Conservation (phyloP, 441 rosid genomes). For the Adansonia gregorii region DNA sequence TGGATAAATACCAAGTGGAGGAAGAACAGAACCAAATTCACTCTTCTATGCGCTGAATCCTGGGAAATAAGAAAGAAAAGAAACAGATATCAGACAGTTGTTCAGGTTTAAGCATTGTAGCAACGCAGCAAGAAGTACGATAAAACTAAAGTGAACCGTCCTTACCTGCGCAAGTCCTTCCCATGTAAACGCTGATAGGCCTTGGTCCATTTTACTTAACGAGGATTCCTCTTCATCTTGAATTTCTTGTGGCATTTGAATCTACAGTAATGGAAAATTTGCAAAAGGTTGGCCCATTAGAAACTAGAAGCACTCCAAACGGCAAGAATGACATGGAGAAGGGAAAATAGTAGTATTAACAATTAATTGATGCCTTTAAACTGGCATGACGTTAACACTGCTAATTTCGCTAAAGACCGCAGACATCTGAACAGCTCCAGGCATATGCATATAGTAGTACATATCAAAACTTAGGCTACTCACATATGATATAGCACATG, state of each 20-base stretch:
- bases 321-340: not conserved
- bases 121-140: not conserved
- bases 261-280: constrained; percentile 89
- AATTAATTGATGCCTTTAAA: not conserved
- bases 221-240: constrained; percentile 97
- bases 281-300: constrained; percentile 27
- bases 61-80: not conserved
- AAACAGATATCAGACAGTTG: constrained; percentile 18
- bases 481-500: not conserved
- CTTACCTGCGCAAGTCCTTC: constrained; percentile 88
- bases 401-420: not conserved
- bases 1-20: not conserved
- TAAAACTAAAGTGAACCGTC: not conserved
- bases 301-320: not conserved
- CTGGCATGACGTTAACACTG: not conserved
- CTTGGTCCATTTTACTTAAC: constrained; percentile 94
- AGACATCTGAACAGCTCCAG: not conserved
- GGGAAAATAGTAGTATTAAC: not conserved
- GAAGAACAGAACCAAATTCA: constrained; percentile 32
- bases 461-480: not conserved
- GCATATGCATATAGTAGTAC: not conserved
- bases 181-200: constrained; percentile 81
- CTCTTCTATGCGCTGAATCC: constrained; percentile 87
- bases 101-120: not conserved
- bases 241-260: constrained; percentile 96